phyloP scores from a whole-genome alignment of 176 grass and related monocot genomes.

The Ensete glaucum region DNA sequence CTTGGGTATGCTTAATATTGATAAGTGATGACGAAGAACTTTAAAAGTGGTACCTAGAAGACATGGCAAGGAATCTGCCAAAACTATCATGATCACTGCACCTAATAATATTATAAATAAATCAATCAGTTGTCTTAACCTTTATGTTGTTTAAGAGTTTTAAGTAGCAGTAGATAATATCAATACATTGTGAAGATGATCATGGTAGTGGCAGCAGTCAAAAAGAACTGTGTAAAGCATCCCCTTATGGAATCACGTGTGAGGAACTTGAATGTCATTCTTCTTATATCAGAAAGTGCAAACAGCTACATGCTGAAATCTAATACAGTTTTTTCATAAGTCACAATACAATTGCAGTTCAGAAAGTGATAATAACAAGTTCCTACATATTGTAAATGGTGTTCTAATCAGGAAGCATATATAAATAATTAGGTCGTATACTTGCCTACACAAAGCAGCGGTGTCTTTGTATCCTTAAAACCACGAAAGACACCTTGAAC shows the following conservation, averaged over 20 bases:
- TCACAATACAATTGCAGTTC: not conserved
- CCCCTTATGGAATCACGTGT: not conserved
- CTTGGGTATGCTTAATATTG: no score
- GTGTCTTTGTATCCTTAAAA: slow-evolving; percentile 56
- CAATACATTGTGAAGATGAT: not conserved
- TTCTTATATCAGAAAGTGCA: not conserved
- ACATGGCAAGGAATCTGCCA: no score
- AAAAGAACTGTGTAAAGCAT: not conserved
- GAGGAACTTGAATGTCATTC: not conserved
- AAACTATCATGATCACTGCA: no score
- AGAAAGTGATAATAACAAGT: not conserved
- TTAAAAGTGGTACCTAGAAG: no score
- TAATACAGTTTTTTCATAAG: not conserved
- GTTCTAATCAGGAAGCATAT: not conserved
- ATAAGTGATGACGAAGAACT: no score
- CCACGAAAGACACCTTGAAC: slow-evolving; percentile 60
- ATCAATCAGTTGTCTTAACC: no score
- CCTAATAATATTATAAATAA: no score
- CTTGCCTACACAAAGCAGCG: slow-evolving; percentile 53
- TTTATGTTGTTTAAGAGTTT: no score
- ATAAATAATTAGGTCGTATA: not conserved
- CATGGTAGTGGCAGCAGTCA: not conserved
- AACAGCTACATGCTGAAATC: not conserved
- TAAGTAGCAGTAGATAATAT: not conserved
- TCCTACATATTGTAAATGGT: not conserved